Evolutionary conservation across 805 yeast species (phyloP).

Genomic region (Wickerhamomyces subpelliculosus): DNA sequence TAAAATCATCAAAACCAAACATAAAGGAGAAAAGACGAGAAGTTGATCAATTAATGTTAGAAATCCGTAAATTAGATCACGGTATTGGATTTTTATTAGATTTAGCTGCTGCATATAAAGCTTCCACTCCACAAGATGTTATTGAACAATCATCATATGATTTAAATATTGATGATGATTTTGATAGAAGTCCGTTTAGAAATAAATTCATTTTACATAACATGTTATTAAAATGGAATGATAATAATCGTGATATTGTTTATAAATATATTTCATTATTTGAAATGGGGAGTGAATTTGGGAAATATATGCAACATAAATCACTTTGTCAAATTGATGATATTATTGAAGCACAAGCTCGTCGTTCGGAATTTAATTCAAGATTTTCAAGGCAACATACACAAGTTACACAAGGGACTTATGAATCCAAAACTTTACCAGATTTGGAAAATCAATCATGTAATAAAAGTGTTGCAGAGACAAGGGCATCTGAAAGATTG

Average conservation of each 20-base stretch:
- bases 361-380: not conserved
- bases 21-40: constrained; percentile 5
- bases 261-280: constrained; percentile 50
- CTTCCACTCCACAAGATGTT: constrained; percentile 2
- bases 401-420: not conserved
- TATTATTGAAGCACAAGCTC: constrained; percentile 32
- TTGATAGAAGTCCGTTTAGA: constrained; percentile 14
- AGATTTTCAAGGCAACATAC: not conserved
- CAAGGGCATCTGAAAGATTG: constrained; percentile 24
- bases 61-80: constrained; percentile 15
- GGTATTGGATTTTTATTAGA: constrained; percentile 15
- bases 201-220: constrained; percentile 72
- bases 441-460: constrained; percentile 5
- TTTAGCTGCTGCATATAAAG: constrained; percentile 5
- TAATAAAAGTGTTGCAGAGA: constrained; percentile 5
- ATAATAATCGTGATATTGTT: constrained; percentile 54
- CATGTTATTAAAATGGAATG: constrained; percentile 75
- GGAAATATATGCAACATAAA: constrained; percentile 37
- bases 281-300: constrained; percentile 35
- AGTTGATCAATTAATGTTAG: constrained; percentile 14
- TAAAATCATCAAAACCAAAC: constrained; percentile 18
- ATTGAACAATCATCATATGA: constrained; percentile 6
- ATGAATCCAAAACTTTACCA: not conserved
- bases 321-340: constrained; percentile 46
- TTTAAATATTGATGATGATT: constrained; percentile 9